A percentile compares a stretch with the other conserved stretches of the same genome.
Evolutionary conservation across 176 grass and related monocot genomes (phyloP).

Genomic region (Tillandsia leiboldiana): DNA sequence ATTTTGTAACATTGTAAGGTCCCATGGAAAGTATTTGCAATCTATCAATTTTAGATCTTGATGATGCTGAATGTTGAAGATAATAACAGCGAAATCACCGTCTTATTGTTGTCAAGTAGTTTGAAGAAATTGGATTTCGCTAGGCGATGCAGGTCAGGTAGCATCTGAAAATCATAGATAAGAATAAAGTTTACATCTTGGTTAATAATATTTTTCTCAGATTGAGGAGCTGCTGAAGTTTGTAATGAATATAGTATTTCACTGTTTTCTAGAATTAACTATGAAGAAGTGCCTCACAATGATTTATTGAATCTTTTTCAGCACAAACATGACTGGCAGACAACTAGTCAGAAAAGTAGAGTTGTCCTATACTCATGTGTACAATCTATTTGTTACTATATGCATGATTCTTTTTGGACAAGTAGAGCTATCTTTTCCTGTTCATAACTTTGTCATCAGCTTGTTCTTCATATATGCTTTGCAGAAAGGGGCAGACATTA

Average conservation of each 20-base stretch:
- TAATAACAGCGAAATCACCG: not conserved
- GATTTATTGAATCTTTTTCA: too few relatives aligned
- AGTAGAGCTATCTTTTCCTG: not conserved
- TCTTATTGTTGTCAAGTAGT: not conserved
- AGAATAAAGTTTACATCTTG: too few relatives aligned
- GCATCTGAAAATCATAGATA: too few relatives aligned
- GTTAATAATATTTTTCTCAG: too few relatives aligned
- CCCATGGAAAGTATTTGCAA: not conserved
- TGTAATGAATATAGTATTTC: too few relatives aligned
- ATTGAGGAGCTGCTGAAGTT: too few relatives aligned
- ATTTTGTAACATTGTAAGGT: not conserved
- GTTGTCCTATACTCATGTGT: not conserved
- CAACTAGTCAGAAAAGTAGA: not conserved
- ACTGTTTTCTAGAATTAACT: too few relatives aligned
- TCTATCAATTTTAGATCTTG: not conserved
- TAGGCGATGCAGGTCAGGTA: too few relatives aligned
- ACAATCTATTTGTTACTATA: not conserved
- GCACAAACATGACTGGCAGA: too few relatives aligned
- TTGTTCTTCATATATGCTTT: slow-evolving; percentile 12
- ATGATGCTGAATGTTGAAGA: slow-evolving; percentile 1
- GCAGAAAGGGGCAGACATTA: slow-evolving; percentile 60
- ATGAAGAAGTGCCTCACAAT: too few relatives aligned
- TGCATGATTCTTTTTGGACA: not conserved
- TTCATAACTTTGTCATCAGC: slow-evolving; percentile 1
- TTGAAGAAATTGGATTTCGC: too few relatives aligned